phyloP scores from a whole-genome alignment of 768 basidiomycete species.

The Daedaleopsis sinensis region DNA sequence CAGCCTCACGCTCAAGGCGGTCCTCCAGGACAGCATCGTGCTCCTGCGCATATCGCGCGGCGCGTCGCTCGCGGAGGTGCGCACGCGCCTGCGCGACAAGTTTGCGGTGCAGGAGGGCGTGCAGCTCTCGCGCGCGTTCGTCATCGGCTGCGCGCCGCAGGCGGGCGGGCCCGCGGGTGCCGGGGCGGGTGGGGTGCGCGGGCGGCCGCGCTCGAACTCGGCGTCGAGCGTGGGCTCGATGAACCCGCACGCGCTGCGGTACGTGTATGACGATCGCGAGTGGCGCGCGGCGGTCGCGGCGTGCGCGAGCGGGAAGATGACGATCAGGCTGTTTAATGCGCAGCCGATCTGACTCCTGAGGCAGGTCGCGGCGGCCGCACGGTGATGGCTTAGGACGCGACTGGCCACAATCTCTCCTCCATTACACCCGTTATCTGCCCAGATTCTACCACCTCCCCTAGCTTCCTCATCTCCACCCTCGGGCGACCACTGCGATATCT shows the following conservation, averaged over 20 bases:
- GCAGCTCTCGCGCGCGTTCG: constrained; percentile 56
- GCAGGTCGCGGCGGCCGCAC: too few species aligned
- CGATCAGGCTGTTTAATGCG: constrained; percentile 56
- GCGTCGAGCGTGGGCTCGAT: constrained; percentile 33
- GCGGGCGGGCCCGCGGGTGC: constrained; percentile 30
- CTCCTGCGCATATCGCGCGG: constrained; percentile 57
- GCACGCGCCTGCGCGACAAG: constrained; percentile 62
- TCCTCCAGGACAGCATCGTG: constrained; percentile 62
- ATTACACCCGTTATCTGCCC: too few species aligned
- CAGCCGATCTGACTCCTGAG: constrained; percentile 20
- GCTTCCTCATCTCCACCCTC: neutral
- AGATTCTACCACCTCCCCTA: neutral
- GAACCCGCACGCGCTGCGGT: constrained; percentile 35
- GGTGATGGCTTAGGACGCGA: too few species aligned
- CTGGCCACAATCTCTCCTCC: neutral
- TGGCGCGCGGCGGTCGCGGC: constrained; percentile 56
- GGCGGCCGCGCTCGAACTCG: constrained; percentile 37
- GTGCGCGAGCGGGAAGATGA: constrained; percentile 52
- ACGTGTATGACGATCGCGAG: constrained; percentile 57
- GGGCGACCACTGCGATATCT: neutral
- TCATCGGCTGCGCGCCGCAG: constrained; percentile 51
- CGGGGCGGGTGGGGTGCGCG: constrained; percentile 6
- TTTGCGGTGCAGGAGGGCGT: constrained; percentile 64
- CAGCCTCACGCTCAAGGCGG: constrained; percentile 63
- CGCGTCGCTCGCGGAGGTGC: constrained; percentile 54